Evolutionary conservation across 169 alveolate species (phyloP).

Genomic region (Blepharisma undulans): DNA sequence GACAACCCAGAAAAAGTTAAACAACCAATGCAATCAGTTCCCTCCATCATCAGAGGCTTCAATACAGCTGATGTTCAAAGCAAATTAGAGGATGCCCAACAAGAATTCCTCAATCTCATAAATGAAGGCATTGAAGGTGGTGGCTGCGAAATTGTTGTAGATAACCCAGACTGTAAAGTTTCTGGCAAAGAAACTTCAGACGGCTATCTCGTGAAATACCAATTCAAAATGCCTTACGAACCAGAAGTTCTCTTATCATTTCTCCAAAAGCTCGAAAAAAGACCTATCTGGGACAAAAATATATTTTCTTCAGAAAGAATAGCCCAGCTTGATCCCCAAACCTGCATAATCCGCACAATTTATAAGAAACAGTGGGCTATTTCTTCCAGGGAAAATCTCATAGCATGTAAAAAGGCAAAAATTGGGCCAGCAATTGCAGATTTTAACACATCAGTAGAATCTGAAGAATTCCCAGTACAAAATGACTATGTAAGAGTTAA

Average conservation of each 20-base stretch:
- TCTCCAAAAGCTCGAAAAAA: neutral
- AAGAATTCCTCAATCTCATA: neutral
- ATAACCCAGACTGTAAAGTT: neutral
- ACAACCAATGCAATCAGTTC: neutral
- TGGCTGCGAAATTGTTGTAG: slow-evolving; percentile 6
- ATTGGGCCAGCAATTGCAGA: neutral
- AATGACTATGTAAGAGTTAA: neutral
- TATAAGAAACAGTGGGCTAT: neutral
- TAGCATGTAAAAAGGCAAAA: neutral
- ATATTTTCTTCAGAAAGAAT: neutral
- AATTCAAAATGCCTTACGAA: neutral
- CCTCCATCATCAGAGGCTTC: neutral
- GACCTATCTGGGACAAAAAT: neutral
- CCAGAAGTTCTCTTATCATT: neutral
- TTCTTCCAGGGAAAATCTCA: neutral
- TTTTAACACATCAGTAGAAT: neutral
- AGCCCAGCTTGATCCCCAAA: neutral
- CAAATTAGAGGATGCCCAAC: neutral
- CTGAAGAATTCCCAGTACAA: neutral
- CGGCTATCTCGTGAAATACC: neutral
- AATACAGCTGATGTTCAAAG: neutral
- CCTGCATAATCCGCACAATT: neutral
- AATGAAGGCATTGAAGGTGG: slow-evolving; percentile 21
- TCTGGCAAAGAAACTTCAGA: neutral
- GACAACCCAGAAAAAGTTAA: neutral